Conservation (phyloP, 2,329 filamentous ascomycete species). For the Fusarium tjaetaba region DNA sequence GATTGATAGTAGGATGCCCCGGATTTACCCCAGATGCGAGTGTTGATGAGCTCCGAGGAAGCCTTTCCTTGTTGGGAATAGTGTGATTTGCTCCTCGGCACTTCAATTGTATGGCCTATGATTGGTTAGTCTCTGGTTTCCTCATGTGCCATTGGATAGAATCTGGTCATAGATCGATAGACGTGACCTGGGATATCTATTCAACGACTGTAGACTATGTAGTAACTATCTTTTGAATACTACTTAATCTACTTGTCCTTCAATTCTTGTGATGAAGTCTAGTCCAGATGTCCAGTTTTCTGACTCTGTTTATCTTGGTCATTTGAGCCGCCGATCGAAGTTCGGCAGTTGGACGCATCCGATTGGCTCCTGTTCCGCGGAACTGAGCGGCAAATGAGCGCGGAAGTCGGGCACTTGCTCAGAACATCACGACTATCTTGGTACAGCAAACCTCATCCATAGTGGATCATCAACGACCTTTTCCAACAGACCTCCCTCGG, state of each 20-base stretch:
- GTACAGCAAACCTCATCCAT: constrained; percentile 19
- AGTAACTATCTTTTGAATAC: too few relatives aligned
- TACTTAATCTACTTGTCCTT: rapidly evolving
- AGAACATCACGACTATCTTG: not conserved
- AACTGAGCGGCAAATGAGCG: not conserved
- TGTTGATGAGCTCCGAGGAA: constrained; percentile 15
- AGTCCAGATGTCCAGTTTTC: rapidly evolving
- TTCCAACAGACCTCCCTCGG: not conserved
- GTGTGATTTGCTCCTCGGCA: not conserved
- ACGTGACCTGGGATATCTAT: not conserved
- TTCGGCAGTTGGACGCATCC: not conserved
- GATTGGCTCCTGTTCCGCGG: constrained; percentile 23
- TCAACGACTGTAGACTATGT: rapidly evolving
- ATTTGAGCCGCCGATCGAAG: not conserved
- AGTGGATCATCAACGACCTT: constrained; percentile 6
- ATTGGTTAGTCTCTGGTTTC: not conserved
- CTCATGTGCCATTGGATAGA: rapidly evolving
- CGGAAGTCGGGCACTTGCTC: not conserved
- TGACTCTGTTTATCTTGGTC: not conserved
- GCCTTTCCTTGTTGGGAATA: not conserved
- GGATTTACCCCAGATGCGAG: constrained; percentile 11
- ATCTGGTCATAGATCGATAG: not conserved
- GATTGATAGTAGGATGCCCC: not conserved
- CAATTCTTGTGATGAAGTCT: rapidly evolving
- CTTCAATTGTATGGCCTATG: rapidly evolving